These are phyloP conservation scores for Tubosaeta brunneosetosa DNA, from an alignment of 768 basidiomycete species.

Conservation along the genomic window DNA sequence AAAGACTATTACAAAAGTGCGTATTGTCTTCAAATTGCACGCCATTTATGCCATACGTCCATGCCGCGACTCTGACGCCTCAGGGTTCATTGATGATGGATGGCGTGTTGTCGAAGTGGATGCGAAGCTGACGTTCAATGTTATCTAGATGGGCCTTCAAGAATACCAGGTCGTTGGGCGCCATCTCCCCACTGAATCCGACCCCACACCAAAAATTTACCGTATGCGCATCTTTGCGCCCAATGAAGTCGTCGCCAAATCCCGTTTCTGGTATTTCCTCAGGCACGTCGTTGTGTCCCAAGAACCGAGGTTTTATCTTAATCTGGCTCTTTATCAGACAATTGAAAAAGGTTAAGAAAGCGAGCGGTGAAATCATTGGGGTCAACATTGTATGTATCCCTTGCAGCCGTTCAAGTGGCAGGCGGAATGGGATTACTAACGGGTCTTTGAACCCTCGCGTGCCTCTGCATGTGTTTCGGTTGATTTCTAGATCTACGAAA, in stretches of 20 bases:
- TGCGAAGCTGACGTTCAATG: slow-evolving; percentile 15
- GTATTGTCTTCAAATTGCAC: slow-evolving; percentile 8
- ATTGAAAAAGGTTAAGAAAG: slow-evolving; percentile 99
- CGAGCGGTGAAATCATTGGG: slow-evolving; percentile 97
- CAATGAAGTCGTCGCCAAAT: slow-evolving; percentile 98
- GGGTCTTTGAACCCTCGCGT: slow-evolving; percentile 12
- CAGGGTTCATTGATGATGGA: slow-evolving; percentile 28
- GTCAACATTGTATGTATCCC: slow-evolving; percentile 90
- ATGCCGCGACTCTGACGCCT: not conserved
- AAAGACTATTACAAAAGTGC: slow-evolving; percentile 25
- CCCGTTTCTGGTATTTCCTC: slow-evolving; percentile 99
- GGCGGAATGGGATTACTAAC: slow-evolving; percentile 69
- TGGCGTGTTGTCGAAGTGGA: slow-evolving; percentile 16
- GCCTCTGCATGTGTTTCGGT: slow-evolving; percentile 2
- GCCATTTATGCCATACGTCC: not conserved
- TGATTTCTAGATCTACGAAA: slow-evolving; percentile 83
- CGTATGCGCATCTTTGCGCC: slow-evolving; percentile 99
- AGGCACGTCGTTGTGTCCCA: slow-evolving; percentile 45
- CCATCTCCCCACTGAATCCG: slow-evolving; percentile 89
- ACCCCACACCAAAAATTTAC: slow-evolving; percentile 96
- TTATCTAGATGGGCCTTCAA: slow-evolving; percentile 63
- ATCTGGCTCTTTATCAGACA: slow-evolving; percentile 49
- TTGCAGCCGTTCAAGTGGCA: slow-evolving; percentile 82
- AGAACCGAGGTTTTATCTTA: not conserved
- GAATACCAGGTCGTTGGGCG: slow-evolving; percentile 99